A percentile compares a stretch with the other conserved stretches of the same genome.
Conservation (phyloP, 1,284 basidiomycete species). For the Pterula multifida region DNA sequence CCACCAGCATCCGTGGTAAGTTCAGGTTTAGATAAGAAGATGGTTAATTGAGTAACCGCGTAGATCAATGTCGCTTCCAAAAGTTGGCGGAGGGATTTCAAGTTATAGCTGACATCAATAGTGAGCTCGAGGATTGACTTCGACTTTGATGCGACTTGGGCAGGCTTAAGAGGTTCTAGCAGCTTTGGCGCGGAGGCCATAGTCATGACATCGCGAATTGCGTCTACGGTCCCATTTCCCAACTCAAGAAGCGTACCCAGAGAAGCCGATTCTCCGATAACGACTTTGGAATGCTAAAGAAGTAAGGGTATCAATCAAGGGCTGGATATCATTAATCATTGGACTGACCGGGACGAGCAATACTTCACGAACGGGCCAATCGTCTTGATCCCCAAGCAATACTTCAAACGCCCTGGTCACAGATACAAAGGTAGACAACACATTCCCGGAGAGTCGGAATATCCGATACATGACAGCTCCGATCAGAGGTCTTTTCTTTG, state of each 20-base stretch:
- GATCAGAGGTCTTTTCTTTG: slow-evolving; percentile 56
- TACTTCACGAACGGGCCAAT: slow-evolving; percentile 58
- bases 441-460: slow-evolving; percentile 55
- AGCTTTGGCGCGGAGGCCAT: slow-evolving; percentile 40
- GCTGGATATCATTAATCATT: no score
- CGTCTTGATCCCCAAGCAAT: slow-evolving; percentile 52
- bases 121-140: slow-evolving; percentile 35
- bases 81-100: slow-evolving; percentile 27
- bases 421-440: slow-evolving; percentile 58
- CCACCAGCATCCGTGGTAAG: slow-evolving; percentile 27
- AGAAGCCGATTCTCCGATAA: slow-evolving; percentile 65
- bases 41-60: slow-evolving; percentile 62
- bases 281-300: slow-evolving; percentile 66
- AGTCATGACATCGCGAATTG: slow-evolving; percentile 48
- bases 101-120: slow-evolving; percentile 37
- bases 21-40: slow-evolving; percentile 63
- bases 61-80: slow-evolving; percentile 69
- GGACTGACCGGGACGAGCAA: slow-evolving; percentile 65
- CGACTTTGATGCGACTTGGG: slow-evolving; percentile 20
- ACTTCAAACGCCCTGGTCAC: slow-evolving; percentile 62
- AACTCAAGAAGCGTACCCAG: slow-evolving; percentile 71
- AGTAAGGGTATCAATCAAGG: slow-evolving; percentile 8
- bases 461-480: slow-evolving; percentile 59
- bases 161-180: slow-evolving; percentile 21
- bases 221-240: slow-evolving; percentile 59